These are phyloP conservation scores for Gonium pectorale DNA, from an alignment of 139 green algal genomes.

Conservation along the genomic window DNA sequence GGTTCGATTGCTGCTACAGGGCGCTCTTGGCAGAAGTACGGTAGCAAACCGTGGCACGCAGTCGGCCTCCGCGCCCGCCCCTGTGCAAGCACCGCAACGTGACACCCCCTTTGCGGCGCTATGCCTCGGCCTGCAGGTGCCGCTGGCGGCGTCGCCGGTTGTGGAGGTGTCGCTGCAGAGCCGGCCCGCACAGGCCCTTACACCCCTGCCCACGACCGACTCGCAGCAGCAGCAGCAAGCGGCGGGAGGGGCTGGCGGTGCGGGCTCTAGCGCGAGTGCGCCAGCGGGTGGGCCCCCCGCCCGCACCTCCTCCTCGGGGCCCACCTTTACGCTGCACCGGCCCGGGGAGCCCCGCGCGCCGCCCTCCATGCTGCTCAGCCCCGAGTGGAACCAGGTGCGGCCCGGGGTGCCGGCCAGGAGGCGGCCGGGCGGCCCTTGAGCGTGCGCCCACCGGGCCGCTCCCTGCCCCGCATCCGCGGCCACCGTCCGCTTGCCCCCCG, in stretches of 20 bases:
- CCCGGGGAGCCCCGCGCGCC: neutral
- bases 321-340: slow-evolving; percentile 10
- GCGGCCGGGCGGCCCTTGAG: neutral
- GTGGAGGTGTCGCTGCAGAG: slow-evolving; percentile 42
- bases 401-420: neutral
- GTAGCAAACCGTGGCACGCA: no score
- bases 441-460: no score
- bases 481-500: no score
- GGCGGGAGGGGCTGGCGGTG: neutral
- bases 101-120: neutral
- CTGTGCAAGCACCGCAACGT: no score
- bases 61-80: no score
- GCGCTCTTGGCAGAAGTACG: no score
- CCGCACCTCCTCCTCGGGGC: neutral
- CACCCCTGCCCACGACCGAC: neutral
- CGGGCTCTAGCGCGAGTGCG: neutral
- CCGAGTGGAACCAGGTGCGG: slow-evolving; percentile 15
- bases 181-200: neutral
- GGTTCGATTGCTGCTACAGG: no score
- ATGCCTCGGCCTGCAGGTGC: neutral
- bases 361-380: neutral
- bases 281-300: neutral
- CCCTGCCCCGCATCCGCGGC: no score
- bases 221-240: neutral
- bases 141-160: neutral